phyloP scores from a whole-genome alignment of 345 rosid species.

The Lepidium aucheri region DNA sequence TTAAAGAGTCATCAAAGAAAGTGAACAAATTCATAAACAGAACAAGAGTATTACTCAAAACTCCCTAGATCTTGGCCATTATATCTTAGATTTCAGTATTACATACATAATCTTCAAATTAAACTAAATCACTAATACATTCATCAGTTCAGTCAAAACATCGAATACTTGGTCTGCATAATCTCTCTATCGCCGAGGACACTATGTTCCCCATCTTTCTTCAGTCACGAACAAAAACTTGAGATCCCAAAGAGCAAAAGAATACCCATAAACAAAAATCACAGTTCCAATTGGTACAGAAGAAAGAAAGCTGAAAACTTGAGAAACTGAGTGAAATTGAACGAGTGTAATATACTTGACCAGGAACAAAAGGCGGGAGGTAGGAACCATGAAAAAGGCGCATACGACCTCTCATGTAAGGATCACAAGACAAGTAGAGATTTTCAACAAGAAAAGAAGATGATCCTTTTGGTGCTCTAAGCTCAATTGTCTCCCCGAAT shows the following conservation, averaged over 20 bases:
- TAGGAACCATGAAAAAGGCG: slow-evolving; percentile 22
- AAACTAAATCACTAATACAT: not conserved
- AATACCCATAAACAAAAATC: not conserved
- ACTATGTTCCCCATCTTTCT: not conserved
- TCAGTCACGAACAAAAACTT: not conserved
- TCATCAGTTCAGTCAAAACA: not conserved
- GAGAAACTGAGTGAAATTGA: not conserved
- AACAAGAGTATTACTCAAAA: not conserved
- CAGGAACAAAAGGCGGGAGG: slow-evolving; percentile 31
- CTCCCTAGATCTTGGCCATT: not conserved
- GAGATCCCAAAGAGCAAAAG: no score
- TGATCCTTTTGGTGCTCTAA: slow-evolving; percentile 28
- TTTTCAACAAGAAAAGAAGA: slow-evolving; percentile 34
- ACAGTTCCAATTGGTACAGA: not conserved
- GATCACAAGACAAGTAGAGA: slow-evolving; percentile 48
- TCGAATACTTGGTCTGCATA: slow-evolving; percentile 9
- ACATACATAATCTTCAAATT: no score
- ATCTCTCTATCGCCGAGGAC: not conserved
- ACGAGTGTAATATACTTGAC: slow-evolving; percentile 23
- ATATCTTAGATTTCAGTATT: no score
- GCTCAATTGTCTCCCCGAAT: slow-evolving; percentile 9
- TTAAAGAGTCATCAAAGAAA: not conserved
- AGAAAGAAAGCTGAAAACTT: not conserved
- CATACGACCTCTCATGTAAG: slow-evolving; percentile 48
- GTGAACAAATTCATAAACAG: not conserved